These are phyloP conservation scores for Conringia planisiliqua DNA, from an alignment of 345 rosid species.

Conservation along the genomic window DNA sequence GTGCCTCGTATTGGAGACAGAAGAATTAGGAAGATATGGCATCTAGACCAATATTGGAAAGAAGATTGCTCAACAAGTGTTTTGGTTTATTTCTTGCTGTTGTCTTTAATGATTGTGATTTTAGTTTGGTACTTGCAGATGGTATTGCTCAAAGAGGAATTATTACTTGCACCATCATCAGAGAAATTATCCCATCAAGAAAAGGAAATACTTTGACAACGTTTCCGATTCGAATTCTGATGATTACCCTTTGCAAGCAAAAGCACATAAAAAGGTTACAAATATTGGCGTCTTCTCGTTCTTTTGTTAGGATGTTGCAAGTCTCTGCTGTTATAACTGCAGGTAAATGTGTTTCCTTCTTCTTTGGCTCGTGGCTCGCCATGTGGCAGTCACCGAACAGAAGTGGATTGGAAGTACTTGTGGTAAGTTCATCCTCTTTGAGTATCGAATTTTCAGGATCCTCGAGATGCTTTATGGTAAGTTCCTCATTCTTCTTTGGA, in stretches of 20 bases:
- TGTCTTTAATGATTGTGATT: neutral
- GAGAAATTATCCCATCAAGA: slow-evolving; percentile 69
- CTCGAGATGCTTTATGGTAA: too few relatives aligned
- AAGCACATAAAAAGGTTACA: slow-evolving; percentile 1
- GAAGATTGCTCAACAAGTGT: slow-evolving; percentile 36
- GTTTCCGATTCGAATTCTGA: slow-evolving; percentile 50
- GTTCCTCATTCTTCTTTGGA: too few relatives aligned
- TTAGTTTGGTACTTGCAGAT: slow-evolving; percentile 33
- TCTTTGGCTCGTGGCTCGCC: too few relatives aligned
- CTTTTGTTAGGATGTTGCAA: slow-evolving; percentile 11
- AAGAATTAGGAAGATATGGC: slow-evolving; percentile 89
- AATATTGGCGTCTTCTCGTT: neutral
- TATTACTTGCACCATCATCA: slow-evolving; percentile 53
- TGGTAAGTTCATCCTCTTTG: too few relatives aligned
- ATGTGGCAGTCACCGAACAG: too few relatives aligned
- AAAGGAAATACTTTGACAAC: slow-evolving; percentile 55
- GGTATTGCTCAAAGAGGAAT: slow-evolving; percentile 51
- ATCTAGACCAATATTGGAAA: slow-evolving; percentile 73
- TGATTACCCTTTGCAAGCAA: slow-evolving; percentile 26
- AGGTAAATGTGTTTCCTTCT: too few relatives aligned
- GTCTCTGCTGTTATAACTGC: slow-evolving; percentile 45
- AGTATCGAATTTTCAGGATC: too few relatives aligned
- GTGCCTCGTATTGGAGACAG: slow-evolving; percentile 72
- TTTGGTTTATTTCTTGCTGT: slow-evolving; percentile 7
- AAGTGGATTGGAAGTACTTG: too few relatives aligned